These are phyloP conservation scores for Epichloe amarillans DNA, from an alignment of 2,329 filamentous ascomycete species.

Conservation along the genomic window DNA sequence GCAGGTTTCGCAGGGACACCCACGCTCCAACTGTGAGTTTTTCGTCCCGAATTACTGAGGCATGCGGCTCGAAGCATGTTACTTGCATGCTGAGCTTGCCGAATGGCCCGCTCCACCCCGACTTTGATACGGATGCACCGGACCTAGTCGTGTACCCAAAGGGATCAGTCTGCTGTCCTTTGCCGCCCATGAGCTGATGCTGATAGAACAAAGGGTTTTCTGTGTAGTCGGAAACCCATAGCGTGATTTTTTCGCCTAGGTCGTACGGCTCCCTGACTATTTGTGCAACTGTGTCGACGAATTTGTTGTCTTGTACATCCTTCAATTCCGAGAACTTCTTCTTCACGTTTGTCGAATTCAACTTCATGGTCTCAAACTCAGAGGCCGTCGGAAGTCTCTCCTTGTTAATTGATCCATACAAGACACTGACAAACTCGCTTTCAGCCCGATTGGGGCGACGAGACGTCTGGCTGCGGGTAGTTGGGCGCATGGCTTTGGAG, in stretches of 20 bases:
- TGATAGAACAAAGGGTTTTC: constrained; percentile 51
- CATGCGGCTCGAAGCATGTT: constrained; percentile 57
- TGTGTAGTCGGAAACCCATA: constrained; percentile 80
- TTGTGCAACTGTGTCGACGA: constrained; percentile 58
- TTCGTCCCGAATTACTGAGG: constrained; percentile 35
- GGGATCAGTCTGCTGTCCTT: constrained; percentile 35
- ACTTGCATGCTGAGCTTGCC: constrained; percentile 61
- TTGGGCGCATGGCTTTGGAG: constrained; percentile 14
- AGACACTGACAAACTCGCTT: constrained; percentile 31
- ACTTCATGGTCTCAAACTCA: constrained; percentile 28
- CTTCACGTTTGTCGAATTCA: constrained; percentile 28
- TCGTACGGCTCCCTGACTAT: constrained; percentile 43
- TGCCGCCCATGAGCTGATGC: constrained; percentile 22
- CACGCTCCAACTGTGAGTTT: constrained; percentile 45
- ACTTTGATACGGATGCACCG: constrained; percentile 9
- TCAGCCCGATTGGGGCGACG: constrained; percentile 16
- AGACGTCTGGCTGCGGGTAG: constrained; percentile 8
- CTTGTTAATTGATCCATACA: constrained; percentile 33
- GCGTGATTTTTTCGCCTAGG: constrained; percentile 32
- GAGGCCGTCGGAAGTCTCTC: constrained; percentile 25
- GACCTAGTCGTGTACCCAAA: constrained; percentile 36
- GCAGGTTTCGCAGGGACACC: constrained; percentile 58
- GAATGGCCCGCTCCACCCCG: constrained; percentile 58
- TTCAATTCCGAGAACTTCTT: constrained; percentile 53
- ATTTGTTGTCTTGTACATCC: constrained; percentile 42